phyloP scores from a whole-genome alignment of 2,329 filamentous ascomycete genomes.

The Pyrenochaeta sp. region DNA sequence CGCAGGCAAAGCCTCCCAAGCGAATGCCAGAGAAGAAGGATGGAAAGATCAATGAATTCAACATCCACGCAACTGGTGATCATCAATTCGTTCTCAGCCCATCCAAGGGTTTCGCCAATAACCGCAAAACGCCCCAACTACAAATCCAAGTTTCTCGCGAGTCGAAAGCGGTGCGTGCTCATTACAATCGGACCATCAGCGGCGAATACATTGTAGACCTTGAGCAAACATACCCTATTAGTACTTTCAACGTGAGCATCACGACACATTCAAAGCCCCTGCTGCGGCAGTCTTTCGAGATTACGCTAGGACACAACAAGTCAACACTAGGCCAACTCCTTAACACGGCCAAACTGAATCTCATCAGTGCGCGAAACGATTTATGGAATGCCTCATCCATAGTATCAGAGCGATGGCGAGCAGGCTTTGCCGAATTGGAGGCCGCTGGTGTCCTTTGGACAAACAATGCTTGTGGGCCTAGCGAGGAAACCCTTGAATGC shows the following conservation, averaged over 20 bases:
- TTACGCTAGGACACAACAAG: slow-evolving; percentile 44
- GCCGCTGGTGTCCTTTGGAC: slow-evolving; percentile 4
- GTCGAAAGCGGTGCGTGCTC: slow-evolving; percentile 53
- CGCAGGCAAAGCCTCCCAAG: slow-evolving; percentile 14
- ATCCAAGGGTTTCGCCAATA: slow-evolving; percentile 52
- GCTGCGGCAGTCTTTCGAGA: slow-evolving; percentile 43
- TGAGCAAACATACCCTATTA: slow-evolving; percentile 59
- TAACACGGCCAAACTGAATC: slow-evolving; percentile 25
- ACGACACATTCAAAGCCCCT: slow-evolving; percentile 48
- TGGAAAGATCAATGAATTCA: slow-evolving; percentile 54
- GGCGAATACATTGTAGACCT: slow-evolving; percentile 63
- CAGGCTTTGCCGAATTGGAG: slow-evolving; percentile 13
- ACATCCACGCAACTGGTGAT: slow-evolving; percentile 63
- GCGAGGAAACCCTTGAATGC: slow-evolving; percentile 6
- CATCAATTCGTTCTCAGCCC: slow-evolving; percentile 63
- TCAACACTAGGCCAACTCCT: slow-evolving; percentile 35
- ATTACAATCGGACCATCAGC: slow-evolving; percentile 60
- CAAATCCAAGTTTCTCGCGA: slow-evolving; percentile 59
- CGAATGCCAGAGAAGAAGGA: slow-evolving; percentile 19
- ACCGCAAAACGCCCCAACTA: slow-evolving; percentile 57
- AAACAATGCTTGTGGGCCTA: background rate
- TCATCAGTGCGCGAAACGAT: slow-evolving; percentile 28
- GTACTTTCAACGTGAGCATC: slow-evolving; percentile 60
- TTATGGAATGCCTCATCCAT: slow-evolving; percentile 32
- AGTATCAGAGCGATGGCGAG: slow-evolving; percentile 20